These are phyloP conservation scores for Verticillium klebahnii DNA, from an alignment of 2,329 filamentous ascomycete species.

Conservation along the genomic window DNA sequence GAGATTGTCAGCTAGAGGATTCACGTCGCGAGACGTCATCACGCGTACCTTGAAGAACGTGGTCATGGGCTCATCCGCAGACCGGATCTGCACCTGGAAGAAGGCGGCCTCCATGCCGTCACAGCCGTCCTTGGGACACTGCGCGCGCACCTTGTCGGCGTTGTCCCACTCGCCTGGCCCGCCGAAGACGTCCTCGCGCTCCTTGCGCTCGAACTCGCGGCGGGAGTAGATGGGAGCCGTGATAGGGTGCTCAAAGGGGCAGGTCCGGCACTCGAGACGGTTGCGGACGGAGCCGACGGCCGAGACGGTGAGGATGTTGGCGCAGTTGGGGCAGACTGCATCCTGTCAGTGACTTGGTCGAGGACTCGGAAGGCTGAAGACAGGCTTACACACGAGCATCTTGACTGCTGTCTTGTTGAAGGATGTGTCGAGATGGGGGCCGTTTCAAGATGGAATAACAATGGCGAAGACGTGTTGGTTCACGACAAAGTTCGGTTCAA, in stretches of 20 bases:
- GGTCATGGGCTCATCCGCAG: conserved; percentile 98
- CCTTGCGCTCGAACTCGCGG: conserved; percentile 79
- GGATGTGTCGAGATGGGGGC: neutral
- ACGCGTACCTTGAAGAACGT: conserved; percentile 76
- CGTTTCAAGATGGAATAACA: neutral
- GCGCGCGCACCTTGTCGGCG: conserved; percentile 75
- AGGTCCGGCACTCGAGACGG: conserved; percentile 91
- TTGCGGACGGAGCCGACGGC: conserved; percentile 57
- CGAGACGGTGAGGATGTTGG: conserved; percentile 77
- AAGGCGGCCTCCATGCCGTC: conserved; percentile 83
- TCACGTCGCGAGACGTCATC: neutral
- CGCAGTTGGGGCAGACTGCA: conserved; percentile 75
- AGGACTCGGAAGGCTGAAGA: neutral
- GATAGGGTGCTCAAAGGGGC: conserved; percentile 85
- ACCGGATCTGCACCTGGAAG: conserved; percentile 95
- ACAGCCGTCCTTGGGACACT: conserved; percentile 80
- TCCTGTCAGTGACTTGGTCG: neutral
- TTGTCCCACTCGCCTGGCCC: conserved; percentile 87
- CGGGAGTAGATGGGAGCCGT: conserved; percentile 75
- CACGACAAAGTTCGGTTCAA: too few relatives aligned
- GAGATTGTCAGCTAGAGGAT: conserved; percentile 13
- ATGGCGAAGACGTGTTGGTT: too few relatives aligned
- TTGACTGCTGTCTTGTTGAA: neutral
- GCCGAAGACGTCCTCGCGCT: conserved; percentile 85
- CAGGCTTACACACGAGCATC: neutral